Conservation (phyloP, 768 basidiomycete species). For the Auriscalpium microsporum region DNA sequence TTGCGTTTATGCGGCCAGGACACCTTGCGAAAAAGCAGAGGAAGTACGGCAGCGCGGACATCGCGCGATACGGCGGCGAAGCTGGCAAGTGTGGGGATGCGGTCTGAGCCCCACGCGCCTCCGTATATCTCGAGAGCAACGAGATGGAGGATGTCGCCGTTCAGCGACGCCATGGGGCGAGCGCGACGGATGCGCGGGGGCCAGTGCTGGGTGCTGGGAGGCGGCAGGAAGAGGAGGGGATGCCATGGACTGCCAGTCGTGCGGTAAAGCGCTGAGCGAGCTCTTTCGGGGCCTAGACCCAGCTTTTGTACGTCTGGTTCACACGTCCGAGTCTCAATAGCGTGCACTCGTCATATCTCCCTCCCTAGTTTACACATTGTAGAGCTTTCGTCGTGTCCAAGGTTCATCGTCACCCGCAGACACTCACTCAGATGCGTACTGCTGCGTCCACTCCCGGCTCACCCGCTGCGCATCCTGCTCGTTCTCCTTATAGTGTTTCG, state of each 20-base stretch:
- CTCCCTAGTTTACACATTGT: not conserved
- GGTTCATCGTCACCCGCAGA: not conserved
- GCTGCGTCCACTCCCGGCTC: slow-evolving; percentile 91
- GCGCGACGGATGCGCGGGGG: too few relatives aligned
- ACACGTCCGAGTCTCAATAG: too few relatives aligned
- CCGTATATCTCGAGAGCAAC: not conserved
- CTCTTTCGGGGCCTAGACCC: not conserved
- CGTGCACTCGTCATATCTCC: not conserved
- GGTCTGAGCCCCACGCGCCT: not conserved
- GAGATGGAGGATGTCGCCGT: slow-evolving; percentile 1
- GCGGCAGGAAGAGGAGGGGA: not conserved
- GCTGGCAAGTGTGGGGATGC: not conserved
- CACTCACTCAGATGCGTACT: slow-evolving; percentile 47
- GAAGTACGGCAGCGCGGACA: not conserved
- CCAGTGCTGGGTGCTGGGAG: too few relatives aligned
- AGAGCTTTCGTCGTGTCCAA: not conserved
- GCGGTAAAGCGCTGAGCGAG: not conserved
- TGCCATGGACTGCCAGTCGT: not conserved
- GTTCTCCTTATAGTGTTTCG: slow-evolving; percentile 98
- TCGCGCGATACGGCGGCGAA: not conserved
- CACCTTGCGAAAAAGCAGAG: slow-evolving; percentile 22
- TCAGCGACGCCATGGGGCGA: not conserved
- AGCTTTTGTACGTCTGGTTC: too few relatives aligned
- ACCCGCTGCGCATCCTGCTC: slow-evolving; percentile 89
- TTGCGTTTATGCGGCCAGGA: slow-evolving; percentile 26